Evolutionary conservation across 2,329 filamentous ascomycete genomes (phyloP).

Genomic region (Penicillium frequentans): DNA sequence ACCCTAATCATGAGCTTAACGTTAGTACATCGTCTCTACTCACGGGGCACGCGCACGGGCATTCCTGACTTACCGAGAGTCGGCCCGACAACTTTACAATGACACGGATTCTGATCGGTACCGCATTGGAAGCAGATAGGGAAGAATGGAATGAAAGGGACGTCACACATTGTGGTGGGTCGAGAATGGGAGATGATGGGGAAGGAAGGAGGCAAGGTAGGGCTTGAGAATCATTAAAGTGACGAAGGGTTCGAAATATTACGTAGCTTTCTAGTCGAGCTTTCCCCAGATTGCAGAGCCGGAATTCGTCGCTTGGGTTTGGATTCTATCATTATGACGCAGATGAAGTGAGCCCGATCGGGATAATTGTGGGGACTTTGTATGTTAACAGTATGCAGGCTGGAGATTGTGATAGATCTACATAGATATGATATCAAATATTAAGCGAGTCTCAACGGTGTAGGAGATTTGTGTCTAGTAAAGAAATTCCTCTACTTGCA

Average conservation of each 20-base stretch:
- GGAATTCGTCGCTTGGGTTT: conserved; percentile 6
- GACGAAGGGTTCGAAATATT: neutral
- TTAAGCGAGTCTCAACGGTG: too few species aligned
- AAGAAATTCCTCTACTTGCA: too few species aligned
- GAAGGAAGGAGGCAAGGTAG: neutral
- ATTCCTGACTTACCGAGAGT: conserved; percentile 47
- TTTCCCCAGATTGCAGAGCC: conserved; percentile 4
- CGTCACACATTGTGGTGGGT: conserved; percentile 31
- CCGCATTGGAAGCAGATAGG: conserved; percentile 57
- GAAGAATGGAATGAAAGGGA: conserved; percentile 49
- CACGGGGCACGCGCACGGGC: neutral
- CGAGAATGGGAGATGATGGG: too few species aligned
- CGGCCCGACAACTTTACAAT: conserved; percentile 58
- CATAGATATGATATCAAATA: neutral
- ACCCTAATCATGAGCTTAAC: conserved; percentile 30
- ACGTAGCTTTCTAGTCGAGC: neutral
- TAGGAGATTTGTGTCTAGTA: too few species aligned
- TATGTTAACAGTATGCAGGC: neutral
- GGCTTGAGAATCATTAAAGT: neutral
- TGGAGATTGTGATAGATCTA: neutral
- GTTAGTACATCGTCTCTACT: neutral
- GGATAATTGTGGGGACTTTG: neutral
- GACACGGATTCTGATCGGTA: conserved; percentile 58
- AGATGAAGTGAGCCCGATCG: conserved; percentile 20
- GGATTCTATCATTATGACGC: conserved; percentile 27